Conservation (phyloP, 805 yeast species). For the Metschnikowia lunata region DNA sequence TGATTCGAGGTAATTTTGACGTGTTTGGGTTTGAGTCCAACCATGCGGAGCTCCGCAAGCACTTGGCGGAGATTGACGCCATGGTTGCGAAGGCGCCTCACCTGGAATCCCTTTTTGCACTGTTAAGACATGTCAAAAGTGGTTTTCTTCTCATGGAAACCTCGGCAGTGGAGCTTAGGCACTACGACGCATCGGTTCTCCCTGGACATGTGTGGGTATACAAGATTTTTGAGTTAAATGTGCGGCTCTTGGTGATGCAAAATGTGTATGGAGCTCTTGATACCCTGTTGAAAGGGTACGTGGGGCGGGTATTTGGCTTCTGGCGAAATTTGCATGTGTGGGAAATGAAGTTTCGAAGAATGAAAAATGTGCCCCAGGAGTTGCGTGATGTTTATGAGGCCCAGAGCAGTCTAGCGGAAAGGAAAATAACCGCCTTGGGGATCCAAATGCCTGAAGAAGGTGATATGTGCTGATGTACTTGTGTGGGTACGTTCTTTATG, state of each 20-base stretch:
- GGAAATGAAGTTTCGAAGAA: not conserved
- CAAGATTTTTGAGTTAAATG: not conserved
- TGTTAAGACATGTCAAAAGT: not conserved
- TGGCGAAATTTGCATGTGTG: not conserved
- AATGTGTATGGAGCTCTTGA: not conserved
- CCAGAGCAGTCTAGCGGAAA: not conserved
- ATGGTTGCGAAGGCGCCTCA: not conserved
- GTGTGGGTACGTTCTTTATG: not conserved
- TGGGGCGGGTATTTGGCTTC: not conserved
- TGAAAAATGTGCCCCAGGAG: not conserved
- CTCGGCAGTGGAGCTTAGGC: not conserved
- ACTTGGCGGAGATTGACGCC: not conserved
- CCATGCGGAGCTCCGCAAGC: not conserved
- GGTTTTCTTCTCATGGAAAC: not conserved
- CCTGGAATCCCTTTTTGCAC: not conserved
- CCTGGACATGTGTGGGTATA: not conserved
- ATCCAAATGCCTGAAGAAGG: not conserved
- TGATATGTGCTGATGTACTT: not conserved
- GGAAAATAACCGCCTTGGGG: not conserved
- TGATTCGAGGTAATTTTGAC: slow-evolving; percentile 1
- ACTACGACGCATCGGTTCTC: not conserved
- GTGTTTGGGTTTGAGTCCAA: not conserved
- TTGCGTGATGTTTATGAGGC: not conserved
- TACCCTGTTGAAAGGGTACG: not conserved
- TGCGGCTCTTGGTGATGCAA: not conserved